phyloP scores from a whole-genome alignment of 1,284 basidiomycete genomes.

The Ustilago tritici region DNA sequence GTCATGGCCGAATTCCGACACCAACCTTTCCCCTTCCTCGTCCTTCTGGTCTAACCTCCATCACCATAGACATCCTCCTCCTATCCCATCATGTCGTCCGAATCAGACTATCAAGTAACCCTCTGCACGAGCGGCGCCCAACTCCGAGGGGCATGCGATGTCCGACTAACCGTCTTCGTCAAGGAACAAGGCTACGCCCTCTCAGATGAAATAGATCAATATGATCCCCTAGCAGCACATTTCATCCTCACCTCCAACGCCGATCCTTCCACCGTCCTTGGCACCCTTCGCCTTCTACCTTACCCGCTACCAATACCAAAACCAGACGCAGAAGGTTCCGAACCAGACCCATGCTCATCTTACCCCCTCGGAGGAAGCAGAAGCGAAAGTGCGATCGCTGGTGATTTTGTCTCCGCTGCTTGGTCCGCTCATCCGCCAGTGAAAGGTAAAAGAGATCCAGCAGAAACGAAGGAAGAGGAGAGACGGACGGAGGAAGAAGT shows the following conservation, averaged over 20 bases:
- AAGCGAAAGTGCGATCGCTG: conserved; percentile 32
- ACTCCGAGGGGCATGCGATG: conserved; percentile 39
- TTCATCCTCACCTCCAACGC: conserved; percentile 28
- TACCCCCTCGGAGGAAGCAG: conserved; percentile 40
- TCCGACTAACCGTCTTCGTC: conserved; percentile 57
- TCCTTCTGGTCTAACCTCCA: background rate
- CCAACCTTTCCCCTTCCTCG: background rate
- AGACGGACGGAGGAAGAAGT: conserved; percentile 13
- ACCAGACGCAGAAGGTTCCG: conserved; percentile 23
- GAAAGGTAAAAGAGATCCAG: conserved; percentile 18
- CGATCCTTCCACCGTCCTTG: conserved; percentile 15
- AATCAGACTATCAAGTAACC: conserved; percentile 26
- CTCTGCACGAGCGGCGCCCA: conserved; percentile 40
- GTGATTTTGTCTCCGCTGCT: conserved; percentile 41
- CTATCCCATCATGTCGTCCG: conserved; percentile 7
- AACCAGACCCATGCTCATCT: conserved; percentile 23
- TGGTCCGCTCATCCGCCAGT: conserved; percentile 18
- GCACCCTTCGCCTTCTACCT: conserved; percentile 39
- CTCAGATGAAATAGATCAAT: conserved; percentile 63
- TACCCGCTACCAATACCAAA: conserved; percentile 45
- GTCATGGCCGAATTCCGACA: conserved; percentile 1
- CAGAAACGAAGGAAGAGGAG: conserved; percentile 36
- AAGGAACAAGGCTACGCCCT: conserved; percentile 57
- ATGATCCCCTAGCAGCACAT: conserved; percentile 50
- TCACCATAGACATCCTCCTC: background rate